A percentile compares a stretch with the other conserved stretches of the same genome.
These are phyloP conservation scores for Linum trigynum DNA, from an alignment of 345 rosid species.

Conservation along the genomic window DNA sequence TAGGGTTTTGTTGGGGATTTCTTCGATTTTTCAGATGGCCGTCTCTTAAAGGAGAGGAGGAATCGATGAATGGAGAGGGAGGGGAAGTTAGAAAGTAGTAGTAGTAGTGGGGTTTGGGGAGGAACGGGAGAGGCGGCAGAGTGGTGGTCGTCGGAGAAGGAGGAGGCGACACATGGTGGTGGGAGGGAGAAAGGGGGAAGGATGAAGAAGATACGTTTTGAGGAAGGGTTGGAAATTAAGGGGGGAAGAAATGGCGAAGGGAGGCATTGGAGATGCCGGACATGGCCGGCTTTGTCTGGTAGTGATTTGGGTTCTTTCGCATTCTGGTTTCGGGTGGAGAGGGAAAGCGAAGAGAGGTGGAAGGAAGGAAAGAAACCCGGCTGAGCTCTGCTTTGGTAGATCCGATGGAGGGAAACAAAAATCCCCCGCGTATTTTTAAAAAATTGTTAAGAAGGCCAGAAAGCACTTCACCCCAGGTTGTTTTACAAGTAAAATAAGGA, in stretches of 20 bases:
- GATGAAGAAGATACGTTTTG: not conserved
- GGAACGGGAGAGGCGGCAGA: not conserved
- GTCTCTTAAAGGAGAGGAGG: not conserved
- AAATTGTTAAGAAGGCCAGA: too few species aligned
- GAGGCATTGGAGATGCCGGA: slow-evolving; percentile 29
- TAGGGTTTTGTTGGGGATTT: not conserved
- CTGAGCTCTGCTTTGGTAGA: not conserved
- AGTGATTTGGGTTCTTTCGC: not conserved
- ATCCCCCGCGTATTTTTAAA: not conserved
- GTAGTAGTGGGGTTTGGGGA: too few species aligned
- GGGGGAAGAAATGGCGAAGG: slow-evolving; percentile 5
- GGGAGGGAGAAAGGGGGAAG: not conserved
- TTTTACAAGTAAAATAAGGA: too few species aligned
- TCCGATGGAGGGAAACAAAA: not conserved
- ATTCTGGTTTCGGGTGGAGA: not conserved
- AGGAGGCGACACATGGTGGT: slow-evolving; percentile 21
- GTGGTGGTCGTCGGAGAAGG: too few species aligned
- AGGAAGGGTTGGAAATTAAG: not conserved
- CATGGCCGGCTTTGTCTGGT: slow-evolving; percentile 34
- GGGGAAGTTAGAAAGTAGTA: not conserved
- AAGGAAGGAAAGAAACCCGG: not conserved
- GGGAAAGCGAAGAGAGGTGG: slow-evolving; percentile 4
- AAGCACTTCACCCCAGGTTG: too few species aligned
- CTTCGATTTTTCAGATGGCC: not conserved
- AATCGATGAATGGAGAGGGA: not conserved